Evolutionary conservation across 176 grass and related monocot genomes (phyloP), one percentile per base, ranked within the genome.

Genomic region (Raddia guianensis): DNA sequence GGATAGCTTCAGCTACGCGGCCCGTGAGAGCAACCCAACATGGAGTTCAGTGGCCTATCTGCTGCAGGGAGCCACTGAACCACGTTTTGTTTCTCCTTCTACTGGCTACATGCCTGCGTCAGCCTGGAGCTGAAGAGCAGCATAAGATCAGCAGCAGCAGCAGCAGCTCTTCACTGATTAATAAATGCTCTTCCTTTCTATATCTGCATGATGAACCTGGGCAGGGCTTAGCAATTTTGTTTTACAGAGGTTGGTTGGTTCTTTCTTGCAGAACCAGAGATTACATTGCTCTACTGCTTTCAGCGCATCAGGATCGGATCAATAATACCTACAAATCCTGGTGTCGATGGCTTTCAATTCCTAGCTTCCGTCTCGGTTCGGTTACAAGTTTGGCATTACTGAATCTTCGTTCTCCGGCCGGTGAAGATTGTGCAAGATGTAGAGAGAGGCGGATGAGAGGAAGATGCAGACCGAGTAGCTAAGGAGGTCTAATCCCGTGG

Each of bases 381-480:
- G 1, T 55, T 49, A 85, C 72, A 89, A 66, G n/a, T 76, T 44
- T 6, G 82, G 77, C 42, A 85, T 50, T 2, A 8, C 57, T 1
- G 12, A 49, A 1, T 81, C 94, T 12, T 94, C 87, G 2, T 80
- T 76, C 13, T 89, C 90, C 2, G 80, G 57, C 79, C 85, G 89
- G 81, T 99, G 92, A 60, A 99, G 92, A 48, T 88, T 99, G 82
- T 95, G 86, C 51, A 99, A 87, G 49, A 99, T 95, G 69, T 99
- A 99, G 33, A 99, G 88, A 13, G 96, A 99, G 44, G 96, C 96
- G 12, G 96, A 99, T 11, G 96, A 99, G 52, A 99, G 83, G 78
- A 99, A 99, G 71, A 99, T 93, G 80, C 92, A 99, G 35, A 95
- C 43, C 0, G 96, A 82, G 82, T 99, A 95, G 84, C 96, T 95